phyloP scores from a whole-genome alignment of 2,329 filamentous ascomycete genomes.

The Pyrenophora seminiperda region DNA sequence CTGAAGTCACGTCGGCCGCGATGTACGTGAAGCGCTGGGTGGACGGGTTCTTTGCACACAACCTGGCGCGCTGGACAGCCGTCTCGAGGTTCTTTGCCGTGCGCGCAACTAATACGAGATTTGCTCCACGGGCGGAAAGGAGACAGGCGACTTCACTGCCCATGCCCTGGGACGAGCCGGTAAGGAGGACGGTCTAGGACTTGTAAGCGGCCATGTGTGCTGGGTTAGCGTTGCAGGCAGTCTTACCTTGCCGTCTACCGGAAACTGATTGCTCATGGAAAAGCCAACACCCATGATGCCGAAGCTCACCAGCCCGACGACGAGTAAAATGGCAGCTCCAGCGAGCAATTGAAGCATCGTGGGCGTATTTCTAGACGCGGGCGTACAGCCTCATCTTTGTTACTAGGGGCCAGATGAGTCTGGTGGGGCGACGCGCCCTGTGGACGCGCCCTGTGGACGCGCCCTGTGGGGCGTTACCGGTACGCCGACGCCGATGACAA shows the following conservation, averaged over 20 bases:
- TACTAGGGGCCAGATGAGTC: too few species aligned
- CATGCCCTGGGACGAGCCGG: constrained; percentile 92
- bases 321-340: too few species aligned
- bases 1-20: constrained; percentile 76
- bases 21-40: constrained; percentile 83
- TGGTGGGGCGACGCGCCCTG: too few species aligned
- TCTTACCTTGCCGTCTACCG: constrained; percentile 79
- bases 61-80: constrained; percentile 69
- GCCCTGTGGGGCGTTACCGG: too few species aligned
- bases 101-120: constrained; percentile 83
- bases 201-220: not conserved
- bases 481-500: too few species aligned
- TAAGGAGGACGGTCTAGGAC: constrained; percentile 81
- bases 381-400: too few species aligned
- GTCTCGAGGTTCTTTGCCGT: constrained; percentile 74
- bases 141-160: constrained; percentile 75
- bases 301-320: constrained; percentile 42
- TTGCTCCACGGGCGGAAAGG: constrained; percentile 81
- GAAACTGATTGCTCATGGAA: constrained; percentile 72
- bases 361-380: too few species aligned
- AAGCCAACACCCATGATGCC: constrained; percentile 70
- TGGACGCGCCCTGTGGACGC: too few species aligned
- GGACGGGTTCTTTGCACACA: constrained; percentile 66
- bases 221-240: not conserved
- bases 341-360: too few species aligned